Base-by-base conservation (phyloP, 2,329 filamentous ascomycete genomes). In the Neocucurbitaria cava region DNA sequence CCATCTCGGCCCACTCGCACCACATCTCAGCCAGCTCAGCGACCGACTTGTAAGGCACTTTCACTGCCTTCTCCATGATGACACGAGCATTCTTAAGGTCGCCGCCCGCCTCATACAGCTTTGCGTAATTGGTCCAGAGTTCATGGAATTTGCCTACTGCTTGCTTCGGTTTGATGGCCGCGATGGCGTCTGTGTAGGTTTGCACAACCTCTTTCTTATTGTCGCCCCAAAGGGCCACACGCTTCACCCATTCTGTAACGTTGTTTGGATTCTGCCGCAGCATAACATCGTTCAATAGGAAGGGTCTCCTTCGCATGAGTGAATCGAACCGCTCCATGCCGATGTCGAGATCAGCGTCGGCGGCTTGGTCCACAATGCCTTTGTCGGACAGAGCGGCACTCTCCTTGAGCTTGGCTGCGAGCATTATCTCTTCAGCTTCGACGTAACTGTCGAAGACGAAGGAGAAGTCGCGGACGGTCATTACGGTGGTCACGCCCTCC, bases 1-100 rank as follows among this genome's bases (percentile, higher is more conserved):
- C 95, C 90, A 99, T 92, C 77, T 99, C 94, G 1, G 96, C 94
- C 94, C 95, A 99, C 77, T 96, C 92, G 61, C 96, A 96, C 95
- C 95, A 99, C 85, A 95, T 96, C 70, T 99, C 95, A 18, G 95
- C 95, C 53, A 99, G 83, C 76, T 99, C 95, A 26, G 90, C 88
- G n/a, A 99, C 94, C 0, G 93, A 96, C 72, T 96, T 98, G 82
- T 96, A 99, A 0, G 94, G 93, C 1, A 99, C 95, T 72, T 97
- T 98, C 71, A 96, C 91, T 13, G 94, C 94, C 78, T 98, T 99
- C 75, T 98, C 94, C 85, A 98, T 90, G 69, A 99, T 98, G 57
- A 96, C 84, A 28, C 95, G 86, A 33, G 95, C 93, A 62, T 89
- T 96, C 48, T 87, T 84, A 35, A 98, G 72, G 73, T 98, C 93